Conservation (phyloP, 257 asterid genomes). For the Fraxinus americana region DNA sequence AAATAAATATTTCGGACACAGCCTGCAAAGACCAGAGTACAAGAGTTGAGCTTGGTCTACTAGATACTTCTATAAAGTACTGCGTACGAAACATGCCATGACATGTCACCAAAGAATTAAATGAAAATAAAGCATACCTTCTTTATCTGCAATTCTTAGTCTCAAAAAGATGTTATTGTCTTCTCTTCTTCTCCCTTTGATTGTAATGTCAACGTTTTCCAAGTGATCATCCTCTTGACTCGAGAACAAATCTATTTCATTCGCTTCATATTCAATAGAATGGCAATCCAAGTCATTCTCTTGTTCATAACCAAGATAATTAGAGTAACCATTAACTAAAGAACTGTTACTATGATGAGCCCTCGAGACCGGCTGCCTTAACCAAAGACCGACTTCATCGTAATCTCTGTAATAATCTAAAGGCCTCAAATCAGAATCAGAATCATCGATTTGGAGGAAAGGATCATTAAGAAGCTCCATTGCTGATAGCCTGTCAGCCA, state of each 20-base stretch:
- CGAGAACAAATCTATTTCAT: slow-evolving; percentile 56
- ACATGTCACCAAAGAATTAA: no score
- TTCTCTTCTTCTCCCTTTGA: slow-evolving; percentile 66
- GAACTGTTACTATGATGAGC: no score
- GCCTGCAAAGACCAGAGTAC: slow-evolving; percentile 45
- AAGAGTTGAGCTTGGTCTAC: not conserved
- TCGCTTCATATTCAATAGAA: slow-evolving; percentile 43
- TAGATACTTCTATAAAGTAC: not conserved
- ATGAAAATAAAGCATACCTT: slow-evolving; percentile 43
- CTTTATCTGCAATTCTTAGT: slow-evolving; percentile 81
- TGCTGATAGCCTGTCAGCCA: no score
- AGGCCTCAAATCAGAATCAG: no score
- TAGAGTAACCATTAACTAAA: no score
- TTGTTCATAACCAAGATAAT: no score
- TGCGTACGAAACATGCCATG: not conserved
- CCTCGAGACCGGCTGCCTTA: no score
- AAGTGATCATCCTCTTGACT: slow-evolving; percentile 49
- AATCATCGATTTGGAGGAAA: no score
- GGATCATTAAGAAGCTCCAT: no score
- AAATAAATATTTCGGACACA: slow-evolving; percentile 75
- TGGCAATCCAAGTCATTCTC: slow-evolving; percentile 45
- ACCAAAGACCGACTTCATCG: no score
- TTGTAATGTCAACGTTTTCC: slow-evolving; percentile 60
- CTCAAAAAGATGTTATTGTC: slow-evolving; percentile 65
- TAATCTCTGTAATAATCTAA: no score